Evolutionary conservation across 768 basidiomycete species (phyloP).

Genomic region (Lepiota brunneoincarnata): DNA sequence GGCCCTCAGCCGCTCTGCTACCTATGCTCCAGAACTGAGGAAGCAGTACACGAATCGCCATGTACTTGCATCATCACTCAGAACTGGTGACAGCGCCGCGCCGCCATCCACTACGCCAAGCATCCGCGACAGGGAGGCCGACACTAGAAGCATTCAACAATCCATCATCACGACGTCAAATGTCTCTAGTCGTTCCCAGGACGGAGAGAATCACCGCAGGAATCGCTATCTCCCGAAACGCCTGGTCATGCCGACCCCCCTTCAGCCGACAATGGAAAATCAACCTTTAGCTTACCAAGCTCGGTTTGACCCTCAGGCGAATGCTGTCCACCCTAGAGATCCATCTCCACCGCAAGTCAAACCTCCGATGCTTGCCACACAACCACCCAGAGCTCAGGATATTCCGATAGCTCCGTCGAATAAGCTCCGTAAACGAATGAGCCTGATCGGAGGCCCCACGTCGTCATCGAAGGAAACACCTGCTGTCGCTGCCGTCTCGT

Average conservation of each 20-base stretch:
- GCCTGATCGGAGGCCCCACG: constrained; percentile 17
- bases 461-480: constrained; percentile 14
- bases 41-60: not conserved
- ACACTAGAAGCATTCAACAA: constrained; percentile 20
- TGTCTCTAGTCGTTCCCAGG: constrained; percentile 22
- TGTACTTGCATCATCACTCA: not conserved
- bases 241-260: constrained; percentile 73
- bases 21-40: not conserved
- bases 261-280: constrained; percentile 34
- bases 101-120: not conserved
- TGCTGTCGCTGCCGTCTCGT: constrained; percentile 24
- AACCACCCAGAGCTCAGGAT: constrained; percentile 17
- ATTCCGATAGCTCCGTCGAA: constrained; percentile 17
- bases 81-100: not conserved
- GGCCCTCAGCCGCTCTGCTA: constrained; percentile 9
- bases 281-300: constrained; percentile 4
- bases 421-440: constrained; percentile 29
- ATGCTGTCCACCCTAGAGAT: not conserved
- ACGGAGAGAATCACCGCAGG: constrained; percentile 20
- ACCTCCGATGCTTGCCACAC: constrained; percentile 6
- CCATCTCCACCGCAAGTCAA: constrained; percentile 12
- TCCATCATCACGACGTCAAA: constrained; percentile 21
- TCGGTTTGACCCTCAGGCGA: constrained; percentile 8
- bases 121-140: constrained; percentile 5
- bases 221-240: constrained; percentile 50